Evolutionary conservation across 2,329 filamentous ascomycete species (phyloP), one percentile per base, ranked within the genome.

Genomic region (Cercospora nicotianae): DNA sequence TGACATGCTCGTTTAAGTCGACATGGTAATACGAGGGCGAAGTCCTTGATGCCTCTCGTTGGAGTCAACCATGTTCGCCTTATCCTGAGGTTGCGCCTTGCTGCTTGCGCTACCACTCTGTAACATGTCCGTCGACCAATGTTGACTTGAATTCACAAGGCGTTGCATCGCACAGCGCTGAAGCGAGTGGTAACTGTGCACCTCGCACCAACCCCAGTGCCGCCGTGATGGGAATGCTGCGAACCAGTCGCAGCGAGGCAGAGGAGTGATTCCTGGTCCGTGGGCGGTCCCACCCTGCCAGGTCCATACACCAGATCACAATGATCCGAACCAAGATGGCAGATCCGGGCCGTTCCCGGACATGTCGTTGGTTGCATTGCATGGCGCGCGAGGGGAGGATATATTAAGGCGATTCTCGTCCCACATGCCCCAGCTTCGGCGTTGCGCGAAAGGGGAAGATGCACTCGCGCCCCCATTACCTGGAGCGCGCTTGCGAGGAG

Each of bases 321-420:
- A 66, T 69, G 63, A 45, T 66, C 68, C 68, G 71, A 70, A 70
- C 71, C 71, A 72, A 72, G 71, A 72, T 72, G 68, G 62, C 48
- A 57, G 53, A 65, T 30, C 42, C 67, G 71, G 64, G 53, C 69
- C 69, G 66, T 31, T 55, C 63, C 16, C 59, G 65, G 69, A 66
- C 65, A 65, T 65, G 69, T 67, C 62, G 60, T 13, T 31, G 51
- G 60, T 53, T 64, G 61, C 30, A 55, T 57, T 65, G 67, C 60
- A 66, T 67, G 58, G 48, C 59, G 58, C 64, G 63, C 60, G 48
- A 51, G 45, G 53, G 48, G 48, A 42, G 64, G 48, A 71, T 72
- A 71, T 64, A 71, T 71, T 66, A 69, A 69, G 42, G 45, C 69
- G 30, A 65, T 72, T 70, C 58, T 72, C 70, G 70, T 72, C n/a